These are phyloP conservation scores for Ligustrum vulgare DNA, from an alignment of 257 asterid genomes.

Conservation along the genomic window DNA sequence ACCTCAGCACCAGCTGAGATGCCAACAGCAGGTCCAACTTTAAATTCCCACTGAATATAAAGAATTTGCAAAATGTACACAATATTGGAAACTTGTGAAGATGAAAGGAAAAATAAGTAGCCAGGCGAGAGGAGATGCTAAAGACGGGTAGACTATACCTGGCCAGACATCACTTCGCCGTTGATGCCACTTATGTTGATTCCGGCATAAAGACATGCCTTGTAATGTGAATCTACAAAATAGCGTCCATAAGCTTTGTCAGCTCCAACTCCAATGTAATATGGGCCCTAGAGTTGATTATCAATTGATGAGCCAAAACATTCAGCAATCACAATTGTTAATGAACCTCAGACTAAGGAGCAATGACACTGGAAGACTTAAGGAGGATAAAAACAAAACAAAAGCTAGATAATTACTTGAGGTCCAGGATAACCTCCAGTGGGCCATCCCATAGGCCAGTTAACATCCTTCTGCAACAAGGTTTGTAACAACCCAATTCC, in stretches of 20 bases:
- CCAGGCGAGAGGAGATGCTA: not conserved
- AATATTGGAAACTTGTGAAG: not conserved
- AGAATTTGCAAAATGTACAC: not conserved
- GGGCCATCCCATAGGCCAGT: constrained; percentile 99
- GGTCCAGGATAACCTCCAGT: constrained; percentile 92
- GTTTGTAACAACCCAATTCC: too few relatives aligned
- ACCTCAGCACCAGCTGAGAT: constrained; percentile 85
- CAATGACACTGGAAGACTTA: not conserved
- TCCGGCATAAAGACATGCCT: constrained; percentile 83
- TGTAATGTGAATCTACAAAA: constrained; percentile 78
- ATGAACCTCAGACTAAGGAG: not conserved
- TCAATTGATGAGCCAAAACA: not conserved
- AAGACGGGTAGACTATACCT: constrained; percentile 36
- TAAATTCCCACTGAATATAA: constrained; percentile 76
- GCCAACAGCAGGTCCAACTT: constrained; percentile 93
- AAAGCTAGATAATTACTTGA: constrained; percentile 49
- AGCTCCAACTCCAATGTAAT: constrained; percentile 84
- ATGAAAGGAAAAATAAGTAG: not conserved
- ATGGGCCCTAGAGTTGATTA: constrained; percentile 62
- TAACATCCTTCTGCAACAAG: constrained; percentile 65
- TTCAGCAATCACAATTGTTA: not conserved
- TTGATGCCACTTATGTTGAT: constrained; percentile 87
- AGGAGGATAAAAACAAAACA: not conserved
- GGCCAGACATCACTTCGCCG: constrained; percentile 96
- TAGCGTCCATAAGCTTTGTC: constrained; percentile 92